These are phyloP conservation scores for Coemansia erecta DNA, from an alignment of 192 early-diverging fungal genomes.

Conservation along the genomic window DNA sequence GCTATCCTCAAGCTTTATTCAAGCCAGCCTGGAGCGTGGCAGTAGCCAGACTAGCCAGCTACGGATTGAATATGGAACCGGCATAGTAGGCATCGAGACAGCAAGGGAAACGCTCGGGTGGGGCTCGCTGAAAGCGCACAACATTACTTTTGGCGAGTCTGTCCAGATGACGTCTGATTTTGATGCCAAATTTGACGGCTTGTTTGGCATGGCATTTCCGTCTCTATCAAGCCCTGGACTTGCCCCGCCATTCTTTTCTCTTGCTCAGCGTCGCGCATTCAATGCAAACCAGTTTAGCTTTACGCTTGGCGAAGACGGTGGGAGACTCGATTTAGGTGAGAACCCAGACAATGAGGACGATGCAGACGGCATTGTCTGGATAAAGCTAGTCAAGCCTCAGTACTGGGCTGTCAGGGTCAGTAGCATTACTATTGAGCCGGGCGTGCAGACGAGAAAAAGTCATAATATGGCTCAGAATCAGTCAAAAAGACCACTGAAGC, in stretches of 20 bases:
- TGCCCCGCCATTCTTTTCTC: slow-evolving; percentile 37
- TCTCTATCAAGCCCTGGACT: slow-evolving; percentile 41
- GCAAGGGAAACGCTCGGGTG: slow-evolving; percentile 30
- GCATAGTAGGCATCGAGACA: slow-evolving; percentile 40
- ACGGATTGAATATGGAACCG: slow-evolving; percentile 44
- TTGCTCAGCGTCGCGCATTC: slow-evolving; percentile 19
- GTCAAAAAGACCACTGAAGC: too few species aligned
- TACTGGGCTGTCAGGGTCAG: slow-evolving; percentile 44
- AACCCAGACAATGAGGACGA: neutral
- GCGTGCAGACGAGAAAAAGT: neutral
- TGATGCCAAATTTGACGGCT: slow-evolving; percentile 45
- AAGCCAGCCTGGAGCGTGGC: slow-evolving; percentile 1
- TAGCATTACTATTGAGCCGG: slow-evolving; percentile 17
- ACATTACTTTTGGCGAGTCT: slow-evolving; percentile 46
- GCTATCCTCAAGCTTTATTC: neutral
- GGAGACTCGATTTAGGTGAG: slow-evolving; percentile 38
- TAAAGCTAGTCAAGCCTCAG: slow-evolving; percentile 37
- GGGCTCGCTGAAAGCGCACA: slow-evolving; percentile 27
- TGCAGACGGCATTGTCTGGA: slow-evolving; percentile 10
- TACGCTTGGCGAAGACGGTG: slow-evolving; percentile 31
- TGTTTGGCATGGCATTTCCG: slow-evolving; percentile 48
- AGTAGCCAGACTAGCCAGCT: neutral
- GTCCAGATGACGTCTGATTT: slow-evolving; percentile 43
- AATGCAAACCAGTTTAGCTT: slow-evolving; percentile 53
- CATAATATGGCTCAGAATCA: neutral